Conservation (phyloP, 345 rosid genomes). For the Citrus unshiu region DNA sequence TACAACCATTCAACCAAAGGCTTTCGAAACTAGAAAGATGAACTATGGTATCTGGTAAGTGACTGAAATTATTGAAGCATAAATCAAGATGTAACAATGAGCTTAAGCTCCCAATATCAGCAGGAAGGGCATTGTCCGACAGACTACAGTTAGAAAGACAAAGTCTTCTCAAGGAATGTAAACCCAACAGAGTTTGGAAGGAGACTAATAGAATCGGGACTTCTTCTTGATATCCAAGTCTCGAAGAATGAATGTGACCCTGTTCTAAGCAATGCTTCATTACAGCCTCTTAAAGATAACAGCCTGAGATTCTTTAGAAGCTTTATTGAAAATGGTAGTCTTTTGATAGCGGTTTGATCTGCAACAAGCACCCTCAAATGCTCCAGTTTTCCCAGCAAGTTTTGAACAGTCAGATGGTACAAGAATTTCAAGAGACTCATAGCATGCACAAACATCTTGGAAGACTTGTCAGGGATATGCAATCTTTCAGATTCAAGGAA, state of each 20-base stretch:
- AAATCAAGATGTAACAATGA: slow-evolving; percentile 2
- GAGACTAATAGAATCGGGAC: background rate
- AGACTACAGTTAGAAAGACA: slow-evolving; percentile 19
- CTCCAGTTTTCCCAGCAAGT: background rate
- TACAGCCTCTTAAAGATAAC: slow-evolving; percentile 5
- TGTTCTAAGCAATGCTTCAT: background rate
- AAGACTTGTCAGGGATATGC: background rate
- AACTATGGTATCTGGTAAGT: slow-evolving; percentile 8
- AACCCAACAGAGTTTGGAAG: slow-evolving; percentile 4
- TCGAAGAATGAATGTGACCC: slow-evolving; percentile 9
- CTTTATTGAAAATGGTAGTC: background rate
- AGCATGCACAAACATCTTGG: background rate
- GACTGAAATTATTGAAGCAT: slow-evolving; percentile 6
- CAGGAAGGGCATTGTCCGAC: slow-evolving; percentile 6
- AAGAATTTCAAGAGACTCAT: background rate
- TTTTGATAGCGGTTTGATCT: background rate
- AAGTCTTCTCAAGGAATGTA: slow-evolving; percentile 9
- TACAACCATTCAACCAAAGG: slow-evolving; percentile 2
- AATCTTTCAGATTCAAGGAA: background rate
- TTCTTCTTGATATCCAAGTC: slow-evolving; percentile 12
- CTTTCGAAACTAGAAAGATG: slow-evolving; percentile 10
- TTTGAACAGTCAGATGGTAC: background rate
- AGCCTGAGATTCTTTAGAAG: slow-evolving; percentile 5
- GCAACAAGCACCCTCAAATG: background rate
- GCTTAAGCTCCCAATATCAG: slow-evolving; percentile 1